phyloP scores from a whole-genome alignment of 139 green algal genomes.

The Pleodorina starrii region DNA sequence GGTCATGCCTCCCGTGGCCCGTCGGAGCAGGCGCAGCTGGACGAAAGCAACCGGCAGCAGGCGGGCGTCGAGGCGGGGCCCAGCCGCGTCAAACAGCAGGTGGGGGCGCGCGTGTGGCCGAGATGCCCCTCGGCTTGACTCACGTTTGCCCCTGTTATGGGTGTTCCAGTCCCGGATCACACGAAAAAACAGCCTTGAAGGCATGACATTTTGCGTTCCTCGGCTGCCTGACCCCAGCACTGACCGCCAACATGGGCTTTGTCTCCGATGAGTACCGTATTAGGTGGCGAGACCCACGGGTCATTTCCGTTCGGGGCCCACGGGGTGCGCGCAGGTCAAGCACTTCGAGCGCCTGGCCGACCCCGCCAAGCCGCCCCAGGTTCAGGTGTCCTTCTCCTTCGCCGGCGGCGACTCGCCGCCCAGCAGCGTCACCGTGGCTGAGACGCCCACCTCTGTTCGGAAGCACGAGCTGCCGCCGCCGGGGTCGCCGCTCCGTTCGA shows the following conservation, averaged over 20 bases:
- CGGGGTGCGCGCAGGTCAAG: slow-evolving; percentile 34
- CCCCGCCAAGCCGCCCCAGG: slow-evolving; percentile 6
- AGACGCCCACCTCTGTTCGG: neutral
- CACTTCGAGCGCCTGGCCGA: slow-evolving; percentile 45
- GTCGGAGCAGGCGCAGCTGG: neutral
- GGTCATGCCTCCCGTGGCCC: too few species aligned
- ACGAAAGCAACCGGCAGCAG: slow-evolving; percentile 17
- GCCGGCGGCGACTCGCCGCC: neutral
- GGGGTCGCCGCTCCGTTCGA: neutral
- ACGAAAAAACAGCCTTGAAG: too few species aligned
- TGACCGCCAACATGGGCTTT: too few species aligned
- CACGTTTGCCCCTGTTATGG: too few species aligned
- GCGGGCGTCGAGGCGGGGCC: neutral
- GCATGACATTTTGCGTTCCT: too few species aligned
- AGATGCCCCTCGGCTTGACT: too few species aligned
- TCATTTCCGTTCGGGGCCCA: too few species aligned
- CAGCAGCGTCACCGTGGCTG: neutral
- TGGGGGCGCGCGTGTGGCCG: too few species aligned
- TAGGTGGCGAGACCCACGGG: too few species aligned
- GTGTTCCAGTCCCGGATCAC: too few species aligned
- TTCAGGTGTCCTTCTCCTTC: slow-evolving; percentile 40
- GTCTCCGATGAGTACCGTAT: too few species aligned
- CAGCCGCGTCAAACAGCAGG: slow-evolving; percentile 48
- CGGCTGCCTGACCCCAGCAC: too few species aligned
- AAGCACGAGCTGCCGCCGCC: neutral